phyloP scores from a whole-genome alignment of 1,284 basidiomycete species.

The Lignosus rhinocerotis region DNA sequence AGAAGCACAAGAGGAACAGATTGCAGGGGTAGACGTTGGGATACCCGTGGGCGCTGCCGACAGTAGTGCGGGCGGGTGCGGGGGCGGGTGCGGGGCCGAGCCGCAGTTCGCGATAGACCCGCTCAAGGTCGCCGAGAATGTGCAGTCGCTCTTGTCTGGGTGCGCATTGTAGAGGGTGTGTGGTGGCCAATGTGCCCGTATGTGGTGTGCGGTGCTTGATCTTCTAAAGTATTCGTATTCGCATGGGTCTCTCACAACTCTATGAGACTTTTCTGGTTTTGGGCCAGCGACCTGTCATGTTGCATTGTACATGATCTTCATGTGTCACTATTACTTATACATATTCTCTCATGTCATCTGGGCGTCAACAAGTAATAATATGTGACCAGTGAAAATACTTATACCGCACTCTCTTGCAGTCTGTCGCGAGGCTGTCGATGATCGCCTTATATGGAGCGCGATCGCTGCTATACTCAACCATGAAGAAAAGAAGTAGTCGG shows the following conservation, averaged over 20 bases:
- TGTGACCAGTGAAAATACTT: background rate
- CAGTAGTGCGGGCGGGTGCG: background rate
- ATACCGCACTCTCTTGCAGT: background rate
- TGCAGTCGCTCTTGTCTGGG: conserved; percentile 18
- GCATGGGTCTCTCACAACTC: background rate
- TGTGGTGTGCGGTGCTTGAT: background rate
- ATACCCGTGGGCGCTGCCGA: background rate
- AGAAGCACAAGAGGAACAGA: background rate
- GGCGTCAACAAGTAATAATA: background rate
- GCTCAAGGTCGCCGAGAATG: conserved; percentile 18
- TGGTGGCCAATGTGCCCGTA: background rate
- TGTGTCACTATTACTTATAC: background rate
- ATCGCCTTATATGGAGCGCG: too few species aligned
- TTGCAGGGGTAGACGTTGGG: background rate
- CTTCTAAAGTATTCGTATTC: background rate
- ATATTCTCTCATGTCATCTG: background rate
- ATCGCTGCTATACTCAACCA: too few species aligned
- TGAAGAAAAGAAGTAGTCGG: too few species aligned
- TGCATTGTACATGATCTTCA: background rate
- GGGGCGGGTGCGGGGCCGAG: too few species aligned
- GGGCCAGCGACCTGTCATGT: background rate
- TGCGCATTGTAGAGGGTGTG: conserved; percentile 12
- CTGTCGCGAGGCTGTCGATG: too few species aligned
- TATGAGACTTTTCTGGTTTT: background rate
- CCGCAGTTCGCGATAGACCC: conserved; percentile 19